These are phyloP conservation scores for Lyophyllum semitale DNA, from an alignment of 768 basidiomycete genomes.

Conservation along the genomic window DNA sequence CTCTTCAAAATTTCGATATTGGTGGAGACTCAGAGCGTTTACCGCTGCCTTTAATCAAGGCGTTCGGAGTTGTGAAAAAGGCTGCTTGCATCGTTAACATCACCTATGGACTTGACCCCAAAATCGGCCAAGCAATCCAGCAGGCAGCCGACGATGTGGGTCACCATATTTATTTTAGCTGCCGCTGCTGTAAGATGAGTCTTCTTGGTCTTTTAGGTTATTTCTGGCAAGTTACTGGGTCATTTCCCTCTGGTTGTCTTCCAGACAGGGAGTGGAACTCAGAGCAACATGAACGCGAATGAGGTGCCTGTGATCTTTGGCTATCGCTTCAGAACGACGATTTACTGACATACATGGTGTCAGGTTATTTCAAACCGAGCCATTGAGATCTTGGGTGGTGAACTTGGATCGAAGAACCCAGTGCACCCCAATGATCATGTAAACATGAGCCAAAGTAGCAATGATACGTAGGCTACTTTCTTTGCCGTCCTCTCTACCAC, in stretches of 20 bases:
- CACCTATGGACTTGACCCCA: conserved; percentile 87
- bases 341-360: not conserved
- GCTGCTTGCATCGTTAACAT: conserved; percentile 92
- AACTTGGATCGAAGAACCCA: conserved; percentile 93
- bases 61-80: conserved; percentile 97
- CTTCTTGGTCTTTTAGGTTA: conserved; percentile 61
- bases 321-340: not conserved
- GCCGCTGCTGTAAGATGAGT: not conserved
- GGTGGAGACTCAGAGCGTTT: conserved; percentile 93
- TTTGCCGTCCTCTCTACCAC: not conserved
- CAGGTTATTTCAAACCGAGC: conserved; percentile 98
- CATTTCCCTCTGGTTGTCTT: conserved; percentile 99
- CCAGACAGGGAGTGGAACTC: conserved; percentile 98
- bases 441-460: conserved; percentile 98
- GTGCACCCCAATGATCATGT: conserved; percentile 99
- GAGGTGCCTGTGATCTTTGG: conserved; percentile 53
- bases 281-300: conserved; percentile 99
- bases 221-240: conserved; percentile 90
- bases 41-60: conserved; percentile 94
- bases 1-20: conserved; percentile 97
- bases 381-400: conserved; percentile 93
- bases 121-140: conserved; percentile 86
- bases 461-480: conserved; percentile 78
- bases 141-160: conserved; percentile 91
- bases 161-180: not conserved